Base-by-base conservation (phyloP, 225 moss, liverwort and hornwort species). In the Polytrichum formosum region DNA sequence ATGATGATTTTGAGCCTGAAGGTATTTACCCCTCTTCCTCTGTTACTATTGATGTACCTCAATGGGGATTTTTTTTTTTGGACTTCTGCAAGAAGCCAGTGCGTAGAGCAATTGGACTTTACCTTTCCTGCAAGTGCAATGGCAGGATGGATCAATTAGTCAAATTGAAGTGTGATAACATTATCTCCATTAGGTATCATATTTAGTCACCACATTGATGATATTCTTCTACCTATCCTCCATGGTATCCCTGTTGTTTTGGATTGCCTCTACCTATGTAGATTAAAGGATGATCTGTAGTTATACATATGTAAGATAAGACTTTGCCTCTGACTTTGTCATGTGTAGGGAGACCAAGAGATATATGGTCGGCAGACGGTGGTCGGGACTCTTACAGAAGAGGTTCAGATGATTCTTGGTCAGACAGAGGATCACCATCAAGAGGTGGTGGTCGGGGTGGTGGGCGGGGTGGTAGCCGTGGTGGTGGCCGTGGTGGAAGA, bases 391-490 rank as follows among this genome's bases (percentile, higher is more conserved):
- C 84, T 61, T 78, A 26, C 61, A 70, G 81, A 71, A 75, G 65
- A 56, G 74, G 70, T 16, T 63, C 62, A 28, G 81, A 68, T 18
- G 82, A 82, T 63, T 69, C 46, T 0, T 77, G 82, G 87, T 63
- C 80, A 71, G 86, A 86, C 73, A 80, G 80, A 56, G 61, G 35
- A 23, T 82, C 80, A 67, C 67, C 77, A 29, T 76, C 80, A 69
- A 73, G 87, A 70, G 86, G 86, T 29, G 73, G 76, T 18, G 79
- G 80, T 16, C 71, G 83, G 58, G 76, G 85, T 54, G 76, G 85
- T 13, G 74, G 81, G 55, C 67, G 70, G 6, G 73, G 81, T 23
- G 77, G 76, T 27, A 59, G 79, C 13, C 71, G 83, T 6, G 72
- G 84, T 56, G 79, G 76, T 9, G 23, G 20, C 56, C 56, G 56